phyloP scores from a whole-genome alignment of 2,329 filamentous ascomycete genomes.

The Fusarium floridanum region DNA sequence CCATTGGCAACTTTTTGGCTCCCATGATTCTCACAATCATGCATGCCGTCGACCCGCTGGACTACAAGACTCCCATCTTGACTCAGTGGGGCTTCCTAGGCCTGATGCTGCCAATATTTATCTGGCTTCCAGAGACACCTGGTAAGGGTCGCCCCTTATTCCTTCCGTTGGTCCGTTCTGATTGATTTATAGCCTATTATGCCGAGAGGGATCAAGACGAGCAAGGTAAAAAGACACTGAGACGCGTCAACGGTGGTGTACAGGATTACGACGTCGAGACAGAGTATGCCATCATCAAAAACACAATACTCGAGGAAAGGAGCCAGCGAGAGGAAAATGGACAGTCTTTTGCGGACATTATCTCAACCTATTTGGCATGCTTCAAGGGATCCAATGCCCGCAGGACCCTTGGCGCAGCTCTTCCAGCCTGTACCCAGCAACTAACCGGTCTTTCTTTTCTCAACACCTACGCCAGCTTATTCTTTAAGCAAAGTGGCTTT shows the following conservation, averaged over 20 bases:
- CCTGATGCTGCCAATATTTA: neutral
- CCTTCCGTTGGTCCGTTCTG: neutral
- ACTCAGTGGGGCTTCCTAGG: neutral
- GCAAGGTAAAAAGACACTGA: neutral
- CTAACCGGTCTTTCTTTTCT: neutral
- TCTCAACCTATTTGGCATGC: neutral
- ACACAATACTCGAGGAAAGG: neutral
- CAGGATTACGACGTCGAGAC: neutral
- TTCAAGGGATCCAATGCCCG: neutral
- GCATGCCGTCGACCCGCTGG: neutral
- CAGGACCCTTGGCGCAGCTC: neutral
- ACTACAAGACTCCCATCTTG: neutral
- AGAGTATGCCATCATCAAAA: neutral
- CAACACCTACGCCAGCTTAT: neutral
- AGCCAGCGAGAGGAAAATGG: neutral
- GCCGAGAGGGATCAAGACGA: neutral
- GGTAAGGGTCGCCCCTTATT: neutral
- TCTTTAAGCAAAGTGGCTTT: neutral
- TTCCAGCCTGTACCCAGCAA: neutral
- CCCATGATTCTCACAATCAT: neutral
- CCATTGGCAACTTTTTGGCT: neutral
- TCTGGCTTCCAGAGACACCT: neutral
- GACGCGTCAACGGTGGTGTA: neutral
- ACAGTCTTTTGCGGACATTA: neutral
- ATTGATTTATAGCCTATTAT: neutral